Conservation (phyloP, 441 rosid genomes). For the Adansonia gregorii region DNA sequence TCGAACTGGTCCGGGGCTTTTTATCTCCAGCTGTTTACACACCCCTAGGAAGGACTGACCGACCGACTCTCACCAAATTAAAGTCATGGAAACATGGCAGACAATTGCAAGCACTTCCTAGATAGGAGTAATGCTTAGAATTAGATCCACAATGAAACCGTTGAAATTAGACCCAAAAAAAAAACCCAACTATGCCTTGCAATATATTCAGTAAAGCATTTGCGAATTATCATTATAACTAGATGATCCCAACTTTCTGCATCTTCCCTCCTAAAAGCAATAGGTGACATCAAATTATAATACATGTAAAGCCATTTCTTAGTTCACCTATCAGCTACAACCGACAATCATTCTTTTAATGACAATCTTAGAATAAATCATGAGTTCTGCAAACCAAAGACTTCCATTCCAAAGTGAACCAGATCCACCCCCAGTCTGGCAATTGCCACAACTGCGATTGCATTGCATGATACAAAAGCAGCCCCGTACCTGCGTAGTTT, state of each 20-base stretch:
- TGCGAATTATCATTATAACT: background rate
- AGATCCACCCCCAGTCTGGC: background rate
- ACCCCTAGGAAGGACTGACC: too few species aligned
- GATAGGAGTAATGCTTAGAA: too few species aligned
- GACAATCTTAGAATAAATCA: slow-evolving; percentile 5
- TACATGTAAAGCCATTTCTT: background rate
- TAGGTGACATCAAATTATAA: background rate
- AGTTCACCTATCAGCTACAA: slow-evolving; percentile 4
- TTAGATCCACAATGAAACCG: background rate
- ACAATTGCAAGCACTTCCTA: too few species aligned
- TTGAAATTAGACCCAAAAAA: background rate
- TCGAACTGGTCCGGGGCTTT: too few species aligned
- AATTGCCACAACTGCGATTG: background rate
- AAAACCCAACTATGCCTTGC: background rate
- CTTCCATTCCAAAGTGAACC: slow-evolving; percentile 1
- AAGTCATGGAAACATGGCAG: too few species aligned
- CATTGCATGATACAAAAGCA: background rate
- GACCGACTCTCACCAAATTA: too few species aligned
- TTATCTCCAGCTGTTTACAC: too few species aligned
- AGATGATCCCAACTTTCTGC: background rate
- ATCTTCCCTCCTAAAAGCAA: background rate
- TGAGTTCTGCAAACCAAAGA: background rate
- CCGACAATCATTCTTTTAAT: background rate
- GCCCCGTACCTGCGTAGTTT: slow-evolving; percentile 1
- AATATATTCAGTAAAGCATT: background rate